Evolutionary conservation across 139 green algal genomes (phyloP), one percentile per base, ranked within the genome.

Genomic region (Ettlia oleoabundans): DNA sequence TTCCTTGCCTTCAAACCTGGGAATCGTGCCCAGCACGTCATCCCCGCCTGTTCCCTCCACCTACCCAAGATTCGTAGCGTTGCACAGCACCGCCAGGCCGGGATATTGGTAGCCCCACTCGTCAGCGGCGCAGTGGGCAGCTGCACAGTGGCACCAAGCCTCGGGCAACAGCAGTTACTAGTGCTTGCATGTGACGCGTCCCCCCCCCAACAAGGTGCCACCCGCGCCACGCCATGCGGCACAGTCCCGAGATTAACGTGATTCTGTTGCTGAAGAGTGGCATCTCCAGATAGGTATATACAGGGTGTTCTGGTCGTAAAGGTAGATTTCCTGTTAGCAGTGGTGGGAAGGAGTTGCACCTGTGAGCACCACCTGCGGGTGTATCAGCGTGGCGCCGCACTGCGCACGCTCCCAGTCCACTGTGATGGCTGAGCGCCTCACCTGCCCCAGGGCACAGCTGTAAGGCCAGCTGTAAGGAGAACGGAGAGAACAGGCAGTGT

Each of bases 21-120:
- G n/a, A n/a, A n/a, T n/a, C n/a, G n/a, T n/a, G n/a, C n/a, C n/a
- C n/a, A n/a, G n/a, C n/a, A n/a, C n/a, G n/a, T n/a, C n/a, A n/a
- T n/a, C n/a, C n/a, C n/a, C n/a, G n/a, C n/a, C 55, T n/a, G 15
- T n/a, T 5, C 15, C 18, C 55, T 28, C 15, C 3, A 37, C 68
- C 18, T 41, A 65, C 51, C 72, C 72, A 30, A 79, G 72, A n/a
- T 35, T 32, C 2, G 53, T 66, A 3, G 33, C 26, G 51, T 66
- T 66, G 72, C 72, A 79, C 35, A 79, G 72, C 33, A 79, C 72
- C 21, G 72, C 33, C 51, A 79, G 35, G 33, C 72, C 51, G 2
- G 43, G 51, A 51, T 40, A 1, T 5, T 52, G 22, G 33, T 58
- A 21, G 0, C 72, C 51, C 15, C 3, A 6, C 22, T 66, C 51